These are phyloP conservation scores for Annulohypoxylon stygium DNA, from an alignment of 495 filamentous ascomycete species.

Conservation along the genomic window DNA sequence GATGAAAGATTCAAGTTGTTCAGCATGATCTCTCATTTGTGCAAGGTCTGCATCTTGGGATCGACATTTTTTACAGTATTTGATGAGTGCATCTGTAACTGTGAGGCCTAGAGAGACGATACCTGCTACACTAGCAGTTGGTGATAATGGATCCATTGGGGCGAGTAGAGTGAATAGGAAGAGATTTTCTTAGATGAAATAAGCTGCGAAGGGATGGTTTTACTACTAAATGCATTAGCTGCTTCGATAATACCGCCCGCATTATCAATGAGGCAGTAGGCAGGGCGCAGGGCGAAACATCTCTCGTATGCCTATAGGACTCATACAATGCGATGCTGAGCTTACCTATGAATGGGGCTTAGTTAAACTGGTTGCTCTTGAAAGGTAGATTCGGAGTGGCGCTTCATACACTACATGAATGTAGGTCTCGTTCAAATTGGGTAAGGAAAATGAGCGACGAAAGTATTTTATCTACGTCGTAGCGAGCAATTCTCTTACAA, in stretches of 20 bases:
- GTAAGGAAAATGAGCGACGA: too few relatives aligned
- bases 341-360: too few relatives aligned
- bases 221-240: neutral
- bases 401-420: too few relatives aligned
- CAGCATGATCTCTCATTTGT: slow-evolving; percentile 17
- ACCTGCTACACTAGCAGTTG: slow-evolving; percentile 14
- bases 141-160: slow-evolving; percentile 28
- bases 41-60: slow-evolving; percentile 24
- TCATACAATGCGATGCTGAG: too few relatives aligned
- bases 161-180: neutral
- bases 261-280: neutral
- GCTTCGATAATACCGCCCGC: neutral
- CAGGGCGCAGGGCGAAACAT: neutral
- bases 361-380: too few relatives aligned
- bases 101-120: slow-evolving; percentile 31
- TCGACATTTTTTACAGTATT: slow-evolving; percentile 22
- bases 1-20: slow-evolving; percentile 27
- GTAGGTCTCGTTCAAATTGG: too few relatives aligned
- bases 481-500: too few relatives aligned
- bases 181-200: neutral
- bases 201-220: neutral
- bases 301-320: too few relatives aligned
- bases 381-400: too few relatives aligned
- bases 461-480: too few relatives aligned
- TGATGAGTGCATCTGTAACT: slow-evolving; percentile 17